Base-by-base conservation (phyloP, 371 early-diverging fungal genomes). In the Mycotypha africana region DNA sequence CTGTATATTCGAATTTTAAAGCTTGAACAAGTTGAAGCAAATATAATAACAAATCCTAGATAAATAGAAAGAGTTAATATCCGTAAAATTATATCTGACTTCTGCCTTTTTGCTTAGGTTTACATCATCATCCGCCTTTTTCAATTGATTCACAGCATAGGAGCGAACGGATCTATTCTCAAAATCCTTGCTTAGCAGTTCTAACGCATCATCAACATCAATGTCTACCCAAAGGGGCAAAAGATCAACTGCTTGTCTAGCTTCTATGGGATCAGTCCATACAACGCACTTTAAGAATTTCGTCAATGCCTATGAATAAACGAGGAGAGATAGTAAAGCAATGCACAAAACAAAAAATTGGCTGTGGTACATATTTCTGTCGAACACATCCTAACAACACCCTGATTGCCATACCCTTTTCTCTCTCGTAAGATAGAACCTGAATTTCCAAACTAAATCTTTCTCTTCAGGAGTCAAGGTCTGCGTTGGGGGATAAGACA, bases 1-100 rank as follows among this genome's bases (percentile, higher is more conserved):
- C 57, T 22, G 67, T 67, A 36, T 67, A 73, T 66, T 98, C 98
- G 58, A 95, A 96, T 53, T 91, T 92, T 3, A 98, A 69, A n/a
- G 97, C 98, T 63, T 98, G 98, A 1, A 98, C 98, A 1, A 98
- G 79, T 56, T 98, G 98, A 21, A 96, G 62, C 22, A 97, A 67
- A 67, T 92, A 95, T 14, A 95, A 63, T 21, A 89, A 73, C 9
- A 98, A 61, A 46, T 96, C 96, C 89, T 89, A 59, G 1, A 11
- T 14, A 9, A 33, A 33, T n/a, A 11, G 5, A 11, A n/a, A n/a
- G n/a, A n/a, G n/a, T n/a, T n/a, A n/a, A n/a, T n/a, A n/a, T n/a
- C n/a, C n/a, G n/a, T n/a, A n/a, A n/a, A n/a, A n/a, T n/a, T n/a
- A n/a, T n/a, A n/a, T n/a, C n/a, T n/a, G n/a, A n/a, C n/a, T n/a